These are phyloP conservation scores for Annulohypoxylon moriforme DNA, from an alignment of 495 filamentous ascomycete species.

Conservation along the genomic window DNA sequence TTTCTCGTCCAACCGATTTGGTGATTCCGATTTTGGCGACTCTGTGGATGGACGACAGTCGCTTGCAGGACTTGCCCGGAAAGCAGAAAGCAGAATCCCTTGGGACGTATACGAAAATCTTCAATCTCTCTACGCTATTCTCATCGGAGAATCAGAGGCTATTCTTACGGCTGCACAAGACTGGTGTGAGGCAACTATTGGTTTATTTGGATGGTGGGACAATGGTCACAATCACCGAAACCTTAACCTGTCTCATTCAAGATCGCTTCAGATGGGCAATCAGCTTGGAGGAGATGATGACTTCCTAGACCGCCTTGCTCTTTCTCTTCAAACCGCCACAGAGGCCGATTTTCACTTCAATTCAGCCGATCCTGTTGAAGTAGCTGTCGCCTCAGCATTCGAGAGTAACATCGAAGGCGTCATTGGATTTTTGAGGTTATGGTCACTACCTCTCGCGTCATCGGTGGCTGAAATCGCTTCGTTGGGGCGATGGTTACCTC, in stretches of 20 bases:
- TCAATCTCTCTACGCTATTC: constrained; percentile 75
- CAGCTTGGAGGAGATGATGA: constrained; percentile 43
- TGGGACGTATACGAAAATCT: constrained; percentile 88
- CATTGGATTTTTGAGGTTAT: constrained; percentile 75
- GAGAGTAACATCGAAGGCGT: constrained; percentile 80
- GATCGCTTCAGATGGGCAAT: constrained; percentile 47
- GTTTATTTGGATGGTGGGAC: constrained; percentile 88
- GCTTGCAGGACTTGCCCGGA: constrained; percentile 69
- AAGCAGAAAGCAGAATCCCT: constrained; percentile 83
- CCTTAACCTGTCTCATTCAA: constrained; percentile 52
- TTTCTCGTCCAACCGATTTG: constrained; percentile 49
- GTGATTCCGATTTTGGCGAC: constrained; percentile 49
- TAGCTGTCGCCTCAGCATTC: constrained; percentile 81
- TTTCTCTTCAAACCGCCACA: constrained; percentile 59
- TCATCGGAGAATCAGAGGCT: constrained; percentile 75
- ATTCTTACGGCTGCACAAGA: constrained; percentile 78
- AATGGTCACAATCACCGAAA: constrained; percentile 70
- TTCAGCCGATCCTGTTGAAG: constrained; percentile 75
- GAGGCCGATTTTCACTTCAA: constrained; percentile 73
- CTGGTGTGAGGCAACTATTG: constrained; percentile 88
- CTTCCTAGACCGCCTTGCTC: constrained; percentile 61
- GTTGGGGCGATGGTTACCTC: constrained; percentile 78
- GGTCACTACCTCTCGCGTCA: constrained; percentile 80
- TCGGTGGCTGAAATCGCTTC: constrained; percentile 83
- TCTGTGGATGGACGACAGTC: constrained; percentile 50